Evolutionary conservation across 2,329 filamentous ascomycete genomes (phyloP).

Genomic region (Knufia fluminis): DNA sequence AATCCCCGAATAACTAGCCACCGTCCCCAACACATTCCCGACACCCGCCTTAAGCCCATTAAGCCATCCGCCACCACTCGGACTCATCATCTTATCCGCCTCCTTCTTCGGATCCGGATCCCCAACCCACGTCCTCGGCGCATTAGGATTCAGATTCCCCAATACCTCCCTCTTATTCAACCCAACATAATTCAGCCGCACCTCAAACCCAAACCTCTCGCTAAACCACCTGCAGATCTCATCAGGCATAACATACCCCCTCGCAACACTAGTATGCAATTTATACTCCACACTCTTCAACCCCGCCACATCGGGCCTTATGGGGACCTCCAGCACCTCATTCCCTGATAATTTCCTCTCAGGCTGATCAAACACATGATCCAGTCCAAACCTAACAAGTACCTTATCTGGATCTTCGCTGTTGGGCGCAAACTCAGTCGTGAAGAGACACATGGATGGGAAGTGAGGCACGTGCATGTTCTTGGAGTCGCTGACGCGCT

Average conservation of each 20-base stretch:
- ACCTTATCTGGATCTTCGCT: constrained; percentile 9
- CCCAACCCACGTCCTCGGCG: background rate
- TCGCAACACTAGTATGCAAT: constrained; percentile 51
- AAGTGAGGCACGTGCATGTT: constrained; percentile 53
- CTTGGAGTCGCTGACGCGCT: constrained; percentile 39
- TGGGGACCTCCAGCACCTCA: constrained; percentile 44
- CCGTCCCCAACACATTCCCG: constrained; percentile 15
- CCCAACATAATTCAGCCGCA: constrained; percentile 57
- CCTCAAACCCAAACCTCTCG: constrained; percentile 52
- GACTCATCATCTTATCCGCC: background rate
- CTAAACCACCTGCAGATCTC: constrained; percentile 59
- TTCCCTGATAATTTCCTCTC: constrained; percentile 22
- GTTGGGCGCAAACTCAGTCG: constrained; percentile 33
- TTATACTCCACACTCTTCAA: constrained; percentile 45
- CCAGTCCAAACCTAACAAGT: constrained; percentile 16
- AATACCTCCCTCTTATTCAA: constrained; percentile 51
- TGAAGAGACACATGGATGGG: constrained; percentile 56
- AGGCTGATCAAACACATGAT: constrained; percentile 18
- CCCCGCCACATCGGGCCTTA: constrained; percentile 42
- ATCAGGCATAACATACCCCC: constrained; percentile 55
- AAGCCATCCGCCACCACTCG: constrained; percentile 12
- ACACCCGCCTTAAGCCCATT: constrained; percentile 9
- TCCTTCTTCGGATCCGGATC: background rate
- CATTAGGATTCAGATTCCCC: constrained; percentile 47
- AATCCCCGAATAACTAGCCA: background rate